phyloP scores from a whole-genome alignment of 805 yeast genomes.

The Candida lessepsii region DNA sequence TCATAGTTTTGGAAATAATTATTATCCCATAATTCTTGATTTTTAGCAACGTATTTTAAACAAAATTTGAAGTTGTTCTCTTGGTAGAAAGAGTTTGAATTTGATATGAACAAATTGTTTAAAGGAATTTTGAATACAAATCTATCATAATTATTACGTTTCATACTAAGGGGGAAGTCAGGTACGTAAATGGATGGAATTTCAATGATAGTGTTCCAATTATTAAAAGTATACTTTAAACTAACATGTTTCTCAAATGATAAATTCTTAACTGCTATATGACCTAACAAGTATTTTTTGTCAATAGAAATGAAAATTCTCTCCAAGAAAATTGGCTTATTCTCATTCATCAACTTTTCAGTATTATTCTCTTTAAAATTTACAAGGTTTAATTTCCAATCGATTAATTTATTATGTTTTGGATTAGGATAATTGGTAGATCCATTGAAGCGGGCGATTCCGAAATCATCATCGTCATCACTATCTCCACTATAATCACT shows the following conservation, averaged over 20 bases:
- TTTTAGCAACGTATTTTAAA: constrained; percentile 49
- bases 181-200: constrained; percentile 60
- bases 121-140: constrained; percentile 64
- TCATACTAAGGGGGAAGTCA: constrained; percentile 52
- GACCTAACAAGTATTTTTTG: constrained; percentile 61
- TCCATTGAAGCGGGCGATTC: constrained; percentile 12
- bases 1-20: constrained; percentile 59
- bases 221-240: constrained; percentile 71
- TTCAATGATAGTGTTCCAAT: constrained; percentile 75
- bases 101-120: constrained; percentile 34
- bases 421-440: constrained; percentile 23
- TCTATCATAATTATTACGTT: constrained; percentile 59
- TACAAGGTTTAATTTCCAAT: constrained; percentile 45
- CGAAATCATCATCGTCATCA: constrained; percentile 10
- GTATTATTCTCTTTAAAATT: constrained; percentile 46
- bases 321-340: constrained; percentile 58
- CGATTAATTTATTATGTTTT: constrained; percentile 18
- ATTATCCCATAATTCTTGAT: constrained; percentile 75
- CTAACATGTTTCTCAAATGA: constrained; percentile 66
- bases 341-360: constrained; percentile 41
- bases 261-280: constrained; percentile 74
- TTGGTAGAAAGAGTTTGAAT: constrained; percentile 11
- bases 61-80: constrained; percentile 47
- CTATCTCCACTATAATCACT: constrained; percentile 17
- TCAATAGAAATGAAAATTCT: constrained; percentile 58